A percentile compares a stretch with the other conserved stretches of the same genome.
Evolutionary conservation across 108 stramenopile genomes (phyloP).

Genomic region (Skeletonema marinoi): DNA sequence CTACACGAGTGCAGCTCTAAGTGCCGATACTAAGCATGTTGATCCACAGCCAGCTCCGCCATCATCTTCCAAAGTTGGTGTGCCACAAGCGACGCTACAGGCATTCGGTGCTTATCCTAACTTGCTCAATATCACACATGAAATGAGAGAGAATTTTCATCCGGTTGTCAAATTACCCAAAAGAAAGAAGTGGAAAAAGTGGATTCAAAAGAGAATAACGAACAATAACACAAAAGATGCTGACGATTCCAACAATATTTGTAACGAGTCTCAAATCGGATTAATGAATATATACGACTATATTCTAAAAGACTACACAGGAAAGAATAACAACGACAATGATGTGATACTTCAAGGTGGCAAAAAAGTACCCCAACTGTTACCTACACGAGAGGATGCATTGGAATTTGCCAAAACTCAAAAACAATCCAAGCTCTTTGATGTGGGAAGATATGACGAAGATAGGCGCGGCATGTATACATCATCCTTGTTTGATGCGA

Average conservation of each 20-base stretch:
- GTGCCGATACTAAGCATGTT: not conserved
- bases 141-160: constrained; percentile 63
- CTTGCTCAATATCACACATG: constrained; percentile 50
- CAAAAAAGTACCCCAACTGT: constrained; percentile 29
- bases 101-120: constrained; percentile 77
- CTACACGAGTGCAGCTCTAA: not conserved
- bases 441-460: constrained; percentile 81
- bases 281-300: constrained; percentile 41
- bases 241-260: not conserved
- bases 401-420: constrained; percentile 15
- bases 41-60: not conserved
- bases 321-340: constrained; percentile 15
- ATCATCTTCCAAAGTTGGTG: not conserved
- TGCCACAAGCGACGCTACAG: constrained; percentile 32
- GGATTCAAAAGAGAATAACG: constrained; percentile 3
- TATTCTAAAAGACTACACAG: constrained; percentile 27
- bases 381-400: constrained; percentile 31
- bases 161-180: constrained; percentile 66
- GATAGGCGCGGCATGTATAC: constrained; percentile 70
- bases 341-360: constrained; percentile 9
- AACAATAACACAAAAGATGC: not conserved
- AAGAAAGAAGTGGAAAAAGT: not conserved
- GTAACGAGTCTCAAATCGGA: not conserved
- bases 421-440: constrained; percentile 17
- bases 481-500: constrained; percentile 66